Evolutionary conservation across 371 early-diverging fungal genomes (phyloP), one percentile per base, ranked within the genome.

Genomic region (Mortierella sp.): DNA sequence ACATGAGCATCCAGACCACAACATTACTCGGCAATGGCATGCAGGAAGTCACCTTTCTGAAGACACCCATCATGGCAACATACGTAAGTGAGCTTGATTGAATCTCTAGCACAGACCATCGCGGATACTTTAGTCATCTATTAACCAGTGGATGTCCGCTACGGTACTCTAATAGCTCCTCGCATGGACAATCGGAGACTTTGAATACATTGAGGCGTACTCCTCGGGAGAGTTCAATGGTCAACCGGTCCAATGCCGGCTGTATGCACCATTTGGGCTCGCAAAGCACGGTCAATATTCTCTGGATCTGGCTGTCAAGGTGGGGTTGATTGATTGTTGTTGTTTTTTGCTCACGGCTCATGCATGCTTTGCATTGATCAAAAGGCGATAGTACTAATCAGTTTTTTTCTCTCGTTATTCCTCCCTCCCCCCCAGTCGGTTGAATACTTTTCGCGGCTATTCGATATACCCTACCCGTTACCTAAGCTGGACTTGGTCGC

Each of bases 401-500:
- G n/a, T 22, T 37, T 46, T 8, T 51, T 40, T 34, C n/a, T 27
- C 44, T 13, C 29, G n/a, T n/a, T 52, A 45, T 16, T 40, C 83
- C 48, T 22, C 48, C 25, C 48, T 22, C 25, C 25, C 4, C 8
- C 4, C 29, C 49, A 74, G 76, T 67, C 76, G 55, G 68, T 74
- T 22, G 76, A 74, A 52, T 68, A 68, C 21, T 74, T 74, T 46
- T 74, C 76, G 3, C 69, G 69, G n/a, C 45, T 74, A 31, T 74
- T 74, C 65, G 64, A 74, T 68, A 85, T 88, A 64, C 85, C 90
- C 29, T 96, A 96, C 81, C 95, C 95, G 28, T 80, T 97, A 50
- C 90, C 94, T 52, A 97, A 97, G 83, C 81, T 93, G 61, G 98
- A 97, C 82, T 83, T 95, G 79, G 85, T 97, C 21, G 95, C 96